Evolutionary conservation across 2,329 filamentous ascomycete species (phyloP).

Genomic region (Domatiomyces globalis): DNA sequence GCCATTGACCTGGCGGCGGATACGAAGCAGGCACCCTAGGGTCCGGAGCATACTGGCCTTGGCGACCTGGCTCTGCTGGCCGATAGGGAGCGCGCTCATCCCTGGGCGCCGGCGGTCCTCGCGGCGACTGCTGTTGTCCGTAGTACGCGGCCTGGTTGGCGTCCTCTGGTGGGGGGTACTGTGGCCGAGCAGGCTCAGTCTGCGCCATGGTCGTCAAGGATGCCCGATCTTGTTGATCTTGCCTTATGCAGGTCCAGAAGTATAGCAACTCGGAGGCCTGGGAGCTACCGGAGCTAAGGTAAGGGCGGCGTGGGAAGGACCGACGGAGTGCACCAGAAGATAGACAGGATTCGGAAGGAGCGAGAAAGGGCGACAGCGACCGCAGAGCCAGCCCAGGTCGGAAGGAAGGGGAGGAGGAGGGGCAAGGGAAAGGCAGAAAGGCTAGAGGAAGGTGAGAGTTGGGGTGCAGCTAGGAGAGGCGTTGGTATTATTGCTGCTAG

Average conservation of each 20-base stretch:
- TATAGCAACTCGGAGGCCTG: conserved; percentile 13
- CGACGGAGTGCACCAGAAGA: conserved; percentile 14
- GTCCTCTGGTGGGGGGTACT: conserved; percentile 16
- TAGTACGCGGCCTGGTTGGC: conserved; percentile 13
- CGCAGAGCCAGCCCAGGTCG: conserved; percentile 6
- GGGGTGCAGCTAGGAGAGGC: not conserved
- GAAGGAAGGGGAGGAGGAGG: not conserved
- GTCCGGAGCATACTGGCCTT: conserved; percentile 32
- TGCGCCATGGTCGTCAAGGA: conserved; percentile 16
- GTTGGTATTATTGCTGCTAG: not conserved
- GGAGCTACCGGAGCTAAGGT: conserved; percentile 15
- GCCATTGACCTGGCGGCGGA: conserved; percentile 24
- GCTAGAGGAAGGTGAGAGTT: not conserved
- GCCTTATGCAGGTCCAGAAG: conserved; percentile 9
- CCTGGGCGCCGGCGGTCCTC: conserved; percentile 7
- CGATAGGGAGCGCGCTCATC: conserved; percentile 16
- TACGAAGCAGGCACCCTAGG: conserved; percentile 24
- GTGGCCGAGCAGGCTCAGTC: conserved; percentile 15
- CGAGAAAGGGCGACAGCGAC: conserved; percentile 5
- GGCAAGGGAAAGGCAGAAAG: not conserved
- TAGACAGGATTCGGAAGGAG: conserved; percentile 14
- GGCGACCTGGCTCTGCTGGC: conserved; percentile 28
- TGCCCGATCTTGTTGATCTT: conserved; percentile 1
- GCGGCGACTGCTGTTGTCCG: conserved; percentile 12
- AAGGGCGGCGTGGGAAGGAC: conserved; percentile 13